Conservation (phyloP, 345 rosid genomes). For the Sapria himalayana region DNA sequence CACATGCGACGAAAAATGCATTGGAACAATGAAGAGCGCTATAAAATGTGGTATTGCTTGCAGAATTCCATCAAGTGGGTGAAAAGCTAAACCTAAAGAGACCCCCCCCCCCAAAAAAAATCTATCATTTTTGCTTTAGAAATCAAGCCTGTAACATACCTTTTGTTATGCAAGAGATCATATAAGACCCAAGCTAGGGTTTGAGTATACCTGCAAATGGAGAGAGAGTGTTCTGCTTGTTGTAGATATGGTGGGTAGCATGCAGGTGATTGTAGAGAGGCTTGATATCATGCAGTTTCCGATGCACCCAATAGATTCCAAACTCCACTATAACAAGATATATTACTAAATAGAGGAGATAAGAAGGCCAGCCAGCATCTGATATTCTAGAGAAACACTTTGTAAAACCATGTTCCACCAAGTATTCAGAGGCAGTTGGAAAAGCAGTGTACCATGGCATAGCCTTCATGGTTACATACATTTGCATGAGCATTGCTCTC, state of each 20-base stretch:
- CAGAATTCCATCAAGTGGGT: conserved; percentile 79
- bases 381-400: conserved; percentile 35
- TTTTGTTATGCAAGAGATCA: too few species aligned
- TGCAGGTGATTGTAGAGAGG: conserved; percentile 78
- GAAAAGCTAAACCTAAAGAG: conserved; percentile 81
- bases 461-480: conserved; percentile 83
- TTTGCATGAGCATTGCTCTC: conserved; percentile 72
- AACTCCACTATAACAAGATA: conserved; percentile 68
- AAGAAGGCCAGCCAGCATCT: conserved; percentile 47
- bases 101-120: too few species aligned
- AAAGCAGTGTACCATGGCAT: conserved; percentile 79
- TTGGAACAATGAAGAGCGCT: conserved; percentile 53
- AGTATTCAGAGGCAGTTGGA: conserved; percentile 62
- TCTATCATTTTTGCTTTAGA: too few species aligned
- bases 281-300: conserved; percentile 87
- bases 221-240: conserved; percentile 91
- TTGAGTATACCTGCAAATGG: conserved; percentile 90
- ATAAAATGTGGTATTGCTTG: conserved; percentile 78
- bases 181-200: too few species aligned
- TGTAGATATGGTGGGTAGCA: conserved; percentile 85
- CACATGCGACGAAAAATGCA: conserved; percentile 57
- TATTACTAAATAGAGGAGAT: conserved; percentile 19
- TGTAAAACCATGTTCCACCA: conserved; percentile 90
- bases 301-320: conserved; percentile 91
- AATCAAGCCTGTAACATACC: too few species aligned